Evolutionary conservation across 179 eudicot species (phyloP).

Genomic region (Patellifolia procumbens): DNA sequence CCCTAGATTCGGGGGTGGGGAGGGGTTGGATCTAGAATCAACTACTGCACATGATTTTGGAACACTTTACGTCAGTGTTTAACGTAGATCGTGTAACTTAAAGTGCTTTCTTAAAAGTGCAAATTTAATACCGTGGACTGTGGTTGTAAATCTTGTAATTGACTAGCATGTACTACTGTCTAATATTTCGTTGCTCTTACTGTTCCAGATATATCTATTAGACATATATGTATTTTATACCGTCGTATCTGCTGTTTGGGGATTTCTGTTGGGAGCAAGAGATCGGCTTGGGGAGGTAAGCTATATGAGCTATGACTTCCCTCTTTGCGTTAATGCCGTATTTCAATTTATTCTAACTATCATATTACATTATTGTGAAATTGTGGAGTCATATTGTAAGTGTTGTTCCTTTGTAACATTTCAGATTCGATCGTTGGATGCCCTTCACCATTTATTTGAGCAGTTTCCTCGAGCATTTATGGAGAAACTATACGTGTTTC

Average conservation of each 20-base stretch:
- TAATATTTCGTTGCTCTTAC: neutral
- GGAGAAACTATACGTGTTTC: constrained; percentile 66
- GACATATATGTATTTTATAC: constrained; percentile 86
- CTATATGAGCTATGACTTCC: constrained; percentile 11
- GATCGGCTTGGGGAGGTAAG: constrained; percentile 99
- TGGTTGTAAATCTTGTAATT: no score
- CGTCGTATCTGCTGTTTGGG: constrained; percentile 82
- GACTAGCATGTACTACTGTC: neutral
- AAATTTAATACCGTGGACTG: neutral
- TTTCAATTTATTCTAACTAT: neutral
- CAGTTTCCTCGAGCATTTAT: constrained; percentile 90
- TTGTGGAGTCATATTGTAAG: neutral
- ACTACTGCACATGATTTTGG: neutral
- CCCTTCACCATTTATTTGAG: constrained; percentile 91
- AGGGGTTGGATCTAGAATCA: neutral
- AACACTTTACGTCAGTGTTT: neutral
- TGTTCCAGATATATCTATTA: constrained; percentile 83
- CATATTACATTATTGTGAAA: neutral
- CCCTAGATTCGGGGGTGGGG: neutral
- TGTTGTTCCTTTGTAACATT: constrained; percentile 18
- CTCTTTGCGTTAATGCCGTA: neutral
- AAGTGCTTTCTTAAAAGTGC: neutral
- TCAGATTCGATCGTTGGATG: constrained; percentile 93
- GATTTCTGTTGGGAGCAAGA: constrained; percentile 95
- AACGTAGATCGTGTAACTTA: neutral